Conservation (phyloP, 1,284 basidiomycete genomes). For the Ustilago nuda region DNA sequence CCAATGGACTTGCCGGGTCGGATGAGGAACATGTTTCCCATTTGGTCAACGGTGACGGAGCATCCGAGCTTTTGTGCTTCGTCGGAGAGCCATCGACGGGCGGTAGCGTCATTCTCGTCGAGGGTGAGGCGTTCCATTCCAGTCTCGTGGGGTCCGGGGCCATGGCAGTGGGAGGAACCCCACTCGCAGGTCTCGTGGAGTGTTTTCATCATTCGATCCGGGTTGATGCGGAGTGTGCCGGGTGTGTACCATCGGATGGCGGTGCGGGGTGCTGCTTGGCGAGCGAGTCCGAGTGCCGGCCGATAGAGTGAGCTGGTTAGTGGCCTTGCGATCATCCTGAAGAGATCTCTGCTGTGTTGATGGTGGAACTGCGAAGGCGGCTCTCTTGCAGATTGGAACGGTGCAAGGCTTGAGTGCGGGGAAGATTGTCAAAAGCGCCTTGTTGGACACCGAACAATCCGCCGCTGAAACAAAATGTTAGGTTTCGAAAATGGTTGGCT, state of each 20-base stretch:
- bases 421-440: constrained; percentile 4
- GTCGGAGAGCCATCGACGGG: constrained; percentile 63
- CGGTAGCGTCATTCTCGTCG: constrained; percentile 60
- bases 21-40: constrained; percentile 68
- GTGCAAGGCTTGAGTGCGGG: background rate
- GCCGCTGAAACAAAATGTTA: constrained; percentile 23
- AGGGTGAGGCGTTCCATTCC: constrained; percentile 59
- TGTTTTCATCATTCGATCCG: constrained; percentile 59
- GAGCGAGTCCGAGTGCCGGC: background rate
- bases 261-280: background rate
- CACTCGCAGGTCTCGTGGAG: constrained; percentile 65
- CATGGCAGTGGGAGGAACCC: constrained; percentile 50
- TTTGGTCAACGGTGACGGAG: constrained; percentile 52
- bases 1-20: constrained; percentile 39
- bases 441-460: constrained; percentile 23
- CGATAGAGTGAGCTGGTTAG: background rate
- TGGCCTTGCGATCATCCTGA: background rate
- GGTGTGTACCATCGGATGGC: constrained; percentile 24
- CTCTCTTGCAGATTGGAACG: background rate
- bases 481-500: background rate
- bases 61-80: constrained; percentile 64
- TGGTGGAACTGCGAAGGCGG: background rate
- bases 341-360: background rate
- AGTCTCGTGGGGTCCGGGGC: constrained; percentile 24
- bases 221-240: constrained; percentile 47